Percentiles rank a stretch among this genome's conserved stretches.
Evolutionary conservation across 1,139 yeast genomes (phyloP).

Genomic region (Yamadazyma atmosphaerica): DNA sequence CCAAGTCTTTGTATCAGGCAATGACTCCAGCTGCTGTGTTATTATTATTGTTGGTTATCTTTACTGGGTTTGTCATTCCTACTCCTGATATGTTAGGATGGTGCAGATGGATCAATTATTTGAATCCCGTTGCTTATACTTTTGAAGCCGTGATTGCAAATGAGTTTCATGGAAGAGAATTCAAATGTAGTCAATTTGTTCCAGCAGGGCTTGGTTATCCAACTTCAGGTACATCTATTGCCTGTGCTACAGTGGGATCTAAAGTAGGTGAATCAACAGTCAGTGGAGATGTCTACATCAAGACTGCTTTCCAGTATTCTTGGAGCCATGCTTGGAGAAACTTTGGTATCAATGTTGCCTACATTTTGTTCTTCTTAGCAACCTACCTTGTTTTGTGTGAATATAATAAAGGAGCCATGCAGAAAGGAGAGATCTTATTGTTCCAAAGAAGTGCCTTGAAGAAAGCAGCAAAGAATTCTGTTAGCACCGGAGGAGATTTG

Average conservation of each 20-base stretch:
- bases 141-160: slow-evolving; percentile 57
- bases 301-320: slow-evolving; percentile 46
- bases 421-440: slow-evolving; percentile 79
- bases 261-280: slow-evolving; percentile 55
- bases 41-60: slow-evolving; percentile 52
- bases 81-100: slow-evolving; percentile 59
- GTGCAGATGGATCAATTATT: slow-evolving; percentile 61
- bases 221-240: slow-evolving; percentile 22
- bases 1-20: slow-evolving; percentile 56
- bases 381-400: slow-evolving; percentile 62
- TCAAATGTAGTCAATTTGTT: slow-evolving; percentile 46
- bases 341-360: slow-evolving; percentile 67
- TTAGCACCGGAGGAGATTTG: slow-evolving; percentile 10
- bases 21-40: slow-evolving; percentile 61
- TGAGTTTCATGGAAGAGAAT: slow-evolving; percentile 51
- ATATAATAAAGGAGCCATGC: slow-evolving; percentile 70
- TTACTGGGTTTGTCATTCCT: slow-evolving; percentile 62
- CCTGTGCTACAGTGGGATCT: slow-evolving; percentile 67
- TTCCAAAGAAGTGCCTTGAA: slow-evolving; percentile 45
- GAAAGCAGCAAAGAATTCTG: slow-evolving; percentile 14
- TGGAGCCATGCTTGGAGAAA: slow-evolving; percentile 82
- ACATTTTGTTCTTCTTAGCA: slow-evolving; percentile 51
- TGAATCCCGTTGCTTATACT: slow-evolving; percentile 59
- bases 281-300: slow-evolving; percentile 58
- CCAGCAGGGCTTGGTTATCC: slow-evolving; percentile 54